These are phyloP conservation scores for Trichosporon sp. DNA, from an alignment of 1,284 basidiomycete genomes.

Conservation along the genomic window DNA sequence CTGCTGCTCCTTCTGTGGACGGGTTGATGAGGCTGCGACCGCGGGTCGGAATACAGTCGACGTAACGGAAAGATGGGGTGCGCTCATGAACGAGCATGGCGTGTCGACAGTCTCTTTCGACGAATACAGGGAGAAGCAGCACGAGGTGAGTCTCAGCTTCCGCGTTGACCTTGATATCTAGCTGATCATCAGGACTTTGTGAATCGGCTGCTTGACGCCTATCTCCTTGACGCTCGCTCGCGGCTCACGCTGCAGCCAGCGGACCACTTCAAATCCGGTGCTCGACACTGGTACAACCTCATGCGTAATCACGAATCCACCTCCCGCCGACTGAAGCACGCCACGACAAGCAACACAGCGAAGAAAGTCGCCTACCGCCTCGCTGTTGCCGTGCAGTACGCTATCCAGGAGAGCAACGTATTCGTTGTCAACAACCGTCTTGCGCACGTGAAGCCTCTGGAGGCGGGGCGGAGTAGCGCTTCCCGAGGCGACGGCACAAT, in stretches of 20 bases:
- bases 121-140: slow-evolving; percentile 9
- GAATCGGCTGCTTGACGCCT: slow-evolving; percentile 10
- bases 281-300: slow-evolving; percentile 15
- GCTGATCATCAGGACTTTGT: slow-evolving; percentile 12
- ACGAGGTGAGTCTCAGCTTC: slow-evolving; percentile 10
- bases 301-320: slow-evolving; percentile 7
- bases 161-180: neutral
- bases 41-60: slow-evolving; percentile 11
- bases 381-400: slow-evolving; percentile 26
- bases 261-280: slow-evolving; percentile 15
- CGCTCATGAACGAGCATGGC: slow-evolving; percentile 17
- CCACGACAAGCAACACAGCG: slow-evolving; percentile 6
- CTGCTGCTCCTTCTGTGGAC: slow-evolving; percentile 27
- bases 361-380: slow-evolving; percentile 20
- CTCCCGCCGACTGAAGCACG: neutral
- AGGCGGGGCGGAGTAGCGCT: neutral
- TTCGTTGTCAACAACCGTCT: slow-evolving; percentile 25
- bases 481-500: slow-evolving; percentile 24
- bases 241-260: slow-evolving; percentile 5
- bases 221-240: slow-evolving; percentile 10
- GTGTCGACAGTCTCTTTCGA: slow-evolving; percentile 1
- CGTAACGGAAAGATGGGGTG: slow-evolving; percentile 14
- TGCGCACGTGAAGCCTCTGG: slow-evolving; percentile 1
- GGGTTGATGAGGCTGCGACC: slow-evolving; percentile 22
- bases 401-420: slow-evolving; percentile 28